phyloP scores from a whole-genome alignment of 2,329 filamentous ascomycete genomes.

The Huntiella abstrusa region DNA sequence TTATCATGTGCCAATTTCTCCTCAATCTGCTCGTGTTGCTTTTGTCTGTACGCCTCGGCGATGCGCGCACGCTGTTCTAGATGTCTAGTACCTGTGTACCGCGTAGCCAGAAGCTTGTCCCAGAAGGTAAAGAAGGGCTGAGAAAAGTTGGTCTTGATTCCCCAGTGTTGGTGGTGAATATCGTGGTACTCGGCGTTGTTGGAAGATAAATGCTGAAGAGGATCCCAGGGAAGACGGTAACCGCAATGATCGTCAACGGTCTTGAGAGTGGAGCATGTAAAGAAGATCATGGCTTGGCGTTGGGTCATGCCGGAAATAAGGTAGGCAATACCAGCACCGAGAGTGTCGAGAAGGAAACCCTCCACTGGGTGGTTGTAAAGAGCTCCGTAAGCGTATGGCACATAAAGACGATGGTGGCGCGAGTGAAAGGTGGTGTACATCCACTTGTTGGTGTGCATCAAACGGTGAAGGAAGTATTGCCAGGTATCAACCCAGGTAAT shows the following conservation, averaged over 20 bases:
- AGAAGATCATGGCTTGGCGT: conserved; percentile 77
- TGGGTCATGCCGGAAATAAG: conserved; percentile 65
- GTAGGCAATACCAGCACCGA: conserved; percentile 71
- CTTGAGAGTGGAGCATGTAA: conserved; percentile 77
- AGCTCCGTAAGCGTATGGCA: conserved; percentile 91
- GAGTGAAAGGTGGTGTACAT: conserved; percentile 90
- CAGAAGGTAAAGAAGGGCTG: conserved; percentile 94
- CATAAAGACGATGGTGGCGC: conserved; percentile 88
- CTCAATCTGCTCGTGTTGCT: conserved; percentile 1
- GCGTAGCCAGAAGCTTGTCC: conserved; percentile 67
- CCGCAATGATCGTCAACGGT: conserved; percentile 97
- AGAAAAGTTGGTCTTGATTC: conserved; percentile 88
- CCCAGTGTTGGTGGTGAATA: conserved; percentile 97
- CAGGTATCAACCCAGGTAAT: conserved; percentile 75
- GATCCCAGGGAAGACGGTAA: conserved; percentile 89
- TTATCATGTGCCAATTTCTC: conserved; percentile 2
- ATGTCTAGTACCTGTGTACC: conserved; percentile 49
- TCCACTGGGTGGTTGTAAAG: conserved; percentile 94
- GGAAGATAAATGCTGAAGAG: conserved; percentile 72
- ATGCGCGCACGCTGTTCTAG: conserved; percentile 13
- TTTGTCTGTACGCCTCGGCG: conserved; percentile 2
- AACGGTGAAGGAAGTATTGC: conserved; percentile 93
- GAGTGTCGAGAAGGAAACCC: conserved; percentile 81
- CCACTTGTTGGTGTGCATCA: conserved; percentile 97
- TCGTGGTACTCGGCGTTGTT: conserved; percentile 97